These are phyloP conservation scores for Lophiotrema nucula DNA, from an alignment of 495 filamentous ascomycete genomes.

Conservation along the genomic window DNA sequence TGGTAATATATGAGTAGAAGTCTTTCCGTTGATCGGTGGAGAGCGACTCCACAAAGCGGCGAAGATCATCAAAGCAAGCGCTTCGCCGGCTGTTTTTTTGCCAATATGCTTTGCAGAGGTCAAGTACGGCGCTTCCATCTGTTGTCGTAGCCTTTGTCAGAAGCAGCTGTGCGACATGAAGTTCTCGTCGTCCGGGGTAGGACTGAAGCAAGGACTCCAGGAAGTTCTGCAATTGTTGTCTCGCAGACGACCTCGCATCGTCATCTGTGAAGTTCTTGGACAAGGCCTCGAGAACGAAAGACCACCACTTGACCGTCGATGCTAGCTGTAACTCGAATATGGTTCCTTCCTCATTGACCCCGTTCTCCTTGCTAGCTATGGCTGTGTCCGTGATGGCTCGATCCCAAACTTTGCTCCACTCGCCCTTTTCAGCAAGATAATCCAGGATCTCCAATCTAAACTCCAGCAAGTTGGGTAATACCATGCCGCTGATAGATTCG, in stretches of 20 bases:
- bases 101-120: slow-evolving; percentile 18
- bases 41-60: slow-evolving; percentile 12
- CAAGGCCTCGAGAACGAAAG: neutral
- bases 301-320: neutral
- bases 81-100: neutral
- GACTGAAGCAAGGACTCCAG: neutral
- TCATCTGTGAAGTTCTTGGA: neutral
- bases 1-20: slow-evolving; percentile 10
- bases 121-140: neutral
- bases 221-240: neutral
- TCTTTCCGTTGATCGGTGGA: neutral
- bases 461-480: neutral
- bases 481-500: neutral
- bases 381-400: neutral
- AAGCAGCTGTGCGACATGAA: neutral
- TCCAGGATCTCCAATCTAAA: neutral
- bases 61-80: slow-evolving; percentile 26
- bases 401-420: neutral
- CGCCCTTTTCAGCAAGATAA: neutral
- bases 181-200: neutral
- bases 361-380: neutral
- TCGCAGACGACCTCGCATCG: neutral
- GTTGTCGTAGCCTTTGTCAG: neutral
- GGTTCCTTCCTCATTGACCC: neutral
- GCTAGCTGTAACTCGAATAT: neutral